A percentile compares a stretch with the other conserved stretches of the same genome.
Evolutionary conservation across 202 grass and related monocot genomes (phyloP).

Genomic region (Dendrocalamus latiflorus): DNA sequence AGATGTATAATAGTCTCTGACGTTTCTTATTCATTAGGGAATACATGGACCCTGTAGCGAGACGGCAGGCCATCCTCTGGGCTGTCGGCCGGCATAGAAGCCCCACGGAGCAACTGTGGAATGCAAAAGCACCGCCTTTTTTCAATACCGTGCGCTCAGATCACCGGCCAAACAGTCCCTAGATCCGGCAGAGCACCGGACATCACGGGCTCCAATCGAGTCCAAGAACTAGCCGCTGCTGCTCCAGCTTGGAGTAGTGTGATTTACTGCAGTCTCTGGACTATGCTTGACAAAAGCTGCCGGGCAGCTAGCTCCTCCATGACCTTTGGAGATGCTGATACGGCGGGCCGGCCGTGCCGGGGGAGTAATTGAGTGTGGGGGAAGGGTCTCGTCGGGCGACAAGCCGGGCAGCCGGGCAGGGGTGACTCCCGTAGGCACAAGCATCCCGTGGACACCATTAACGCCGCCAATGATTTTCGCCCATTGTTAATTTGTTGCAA

Average conservation of each 20-base stretch:
- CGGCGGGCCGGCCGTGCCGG: background rate
- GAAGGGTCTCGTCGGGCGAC: background rate
- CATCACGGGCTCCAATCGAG: background rate
- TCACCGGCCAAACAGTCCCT: background rate
- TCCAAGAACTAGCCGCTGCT: background rate
- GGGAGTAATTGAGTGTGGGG: background rate
- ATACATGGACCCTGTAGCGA: background rate
- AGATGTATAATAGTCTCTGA: too few species aligned
- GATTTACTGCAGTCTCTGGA: background rate
- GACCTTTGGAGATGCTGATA: background rate
- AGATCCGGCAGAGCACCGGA: background rate
- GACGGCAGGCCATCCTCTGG: background rate
- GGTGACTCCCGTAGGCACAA: background rate
- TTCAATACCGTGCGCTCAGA: background rate
- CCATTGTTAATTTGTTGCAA: background rate
- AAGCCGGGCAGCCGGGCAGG: background rate
- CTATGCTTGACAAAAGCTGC: background rate
- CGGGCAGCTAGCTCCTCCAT: background rate
- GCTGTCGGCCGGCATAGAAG: background rate
- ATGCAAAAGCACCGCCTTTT: background rate
- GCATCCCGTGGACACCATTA: slow-evolving; percentile 22
- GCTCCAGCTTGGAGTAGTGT: background rate
- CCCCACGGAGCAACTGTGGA: background rate
- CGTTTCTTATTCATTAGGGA: too few species aligned
- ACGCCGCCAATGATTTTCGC: slow-evolving; percentile 31